phyloP scores from a whole-genome alignment of 2,329 filamentous ascomycete genomes.

The Alternaria panax region DNA sequence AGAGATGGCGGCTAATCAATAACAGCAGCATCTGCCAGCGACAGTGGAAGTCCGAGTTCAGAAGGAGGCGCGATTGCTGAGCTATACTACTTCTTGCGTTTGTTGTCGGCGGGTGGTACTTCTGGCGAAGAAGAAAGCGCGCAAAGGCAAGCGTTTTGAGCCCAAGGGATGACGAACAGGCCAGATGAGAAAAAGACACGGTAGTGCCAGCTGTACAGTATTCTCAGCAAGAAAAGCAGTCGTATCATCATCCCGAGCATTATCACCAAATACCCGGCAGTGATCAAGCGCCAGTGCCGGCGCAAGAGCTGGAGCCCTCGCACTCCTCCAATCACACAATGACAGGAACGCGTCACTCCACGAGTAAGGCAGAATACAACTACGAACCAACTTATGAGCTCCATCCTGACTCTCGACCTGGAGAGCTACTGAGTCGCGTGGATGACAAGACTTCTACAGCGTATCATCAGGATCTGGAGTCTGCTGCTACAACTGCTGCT shows the following conservation, averaged over 20 bases:
- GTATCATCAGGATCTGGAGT: not conserved
- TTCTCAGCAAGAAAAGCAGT: no score
- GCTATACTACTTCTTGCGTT: not conserved
- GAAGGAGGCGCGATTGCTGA: not conserved
- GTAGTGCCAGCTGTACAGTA: no score
- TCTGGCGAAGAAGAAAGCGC: not conserved
- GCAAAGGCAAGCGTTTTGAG: not conserved
- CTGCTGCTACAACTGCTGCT: not conserved
- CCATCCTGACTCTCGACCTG: not conserved
- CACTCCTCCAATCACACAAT: no score
- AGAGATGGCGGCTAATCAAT: no score
- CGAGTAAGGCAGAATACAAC: no score
- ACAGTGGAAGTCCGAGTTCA: not conserved
- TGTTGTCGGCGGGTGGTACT: not conserved
- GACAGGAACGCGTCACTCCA: no score
- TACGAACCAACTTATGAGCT: not conserved
- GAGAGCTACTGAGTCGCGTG: not conserved
- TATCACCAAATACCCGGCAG: no score
- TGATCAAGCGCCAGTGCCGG: no score
- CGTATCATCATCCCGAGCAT: no score
- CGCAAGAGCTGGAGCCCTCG: no score
- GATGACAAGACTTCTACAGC: not conserved
- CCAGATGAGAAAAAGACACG: not conserved
- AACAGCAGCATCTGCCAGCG: not conserved
- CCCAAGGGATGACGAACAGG: no score